Percentiles rank a stretch among this genome's conserved stretches.
These are phyloP conservation scores for Coprinopsis cinerea DNA, from an alignment of 768 basidiomycete species.

Conservation along the genomic window DNA sequence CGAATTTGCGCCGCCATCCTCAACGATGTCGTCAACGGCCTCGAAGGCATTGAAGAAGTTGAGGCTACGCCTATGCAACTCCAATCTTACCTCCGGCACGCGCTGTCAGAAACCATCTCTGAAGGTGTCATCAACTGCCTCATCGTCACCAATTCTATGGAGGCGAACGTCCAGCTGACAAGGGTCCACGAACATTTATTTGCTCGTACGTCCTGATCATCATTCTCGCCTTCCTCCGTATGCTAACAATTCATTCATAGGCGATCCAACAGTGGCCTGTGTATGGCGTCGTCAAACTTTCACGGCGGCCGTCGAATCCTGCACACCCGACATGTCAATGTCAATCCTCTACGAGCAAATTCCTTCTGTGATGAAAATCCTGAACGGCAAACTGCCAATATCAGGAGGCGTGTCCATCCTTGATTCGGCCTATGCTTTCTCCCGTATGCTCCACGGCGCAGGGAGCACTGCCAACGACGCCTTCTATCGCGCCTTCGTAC, in stretches of 20 bases:
- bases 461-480: slow-evolving; percentile 55
- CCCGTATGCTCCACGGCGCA: slow-evolving; percentile 75
- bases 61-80: slow-evolving; percentile 61
- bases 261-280: slow-evolving; percentile 81
- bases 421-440: slow-evolving; percentile 72
- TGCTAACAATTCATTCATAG: too few species aligned
- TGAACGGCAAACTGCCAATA: slow-evolving; percentile 38
- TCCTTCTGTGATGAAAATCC: slow-evolving; percentile 52
- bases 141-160: slow-evolving; percentile 79
- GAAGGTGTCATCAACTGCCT: slow-evolving; percentile 82
- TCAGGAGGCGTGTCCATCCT: slow-evolving; percentile 53
- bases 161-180: slow-evolving; percentile 79
- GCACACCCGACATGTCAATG: slow-evolving; percentile 63
- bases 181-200: slow-evolving; percentile 88
- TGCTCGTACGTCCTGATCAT: slow-evolving; percentile 62
- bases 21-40: slow-evolving; percentile 48
- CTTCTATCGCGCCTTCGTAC: slow-evolving; percentile 84
- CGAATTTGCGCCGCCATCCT: slow-evolving; percentile 55
- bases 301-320: slow-evolving; percentile 75
- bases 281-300: slow-evolving; percentile 91
- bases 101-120: slow-evolving; percentile 68
- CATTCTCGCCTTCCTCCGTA: too few species aligned
- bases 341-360: slow-evolving; percentile 69
- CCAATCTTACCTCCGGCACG: slow-evolving; percentile 76
- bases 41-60: slow-evolving; percentile 35